These are phyloP conservation scores for Spathaspora sp. DNA, from an alignment of 1,139 yeast genomes.

Conservation along the genomic window DNA sequence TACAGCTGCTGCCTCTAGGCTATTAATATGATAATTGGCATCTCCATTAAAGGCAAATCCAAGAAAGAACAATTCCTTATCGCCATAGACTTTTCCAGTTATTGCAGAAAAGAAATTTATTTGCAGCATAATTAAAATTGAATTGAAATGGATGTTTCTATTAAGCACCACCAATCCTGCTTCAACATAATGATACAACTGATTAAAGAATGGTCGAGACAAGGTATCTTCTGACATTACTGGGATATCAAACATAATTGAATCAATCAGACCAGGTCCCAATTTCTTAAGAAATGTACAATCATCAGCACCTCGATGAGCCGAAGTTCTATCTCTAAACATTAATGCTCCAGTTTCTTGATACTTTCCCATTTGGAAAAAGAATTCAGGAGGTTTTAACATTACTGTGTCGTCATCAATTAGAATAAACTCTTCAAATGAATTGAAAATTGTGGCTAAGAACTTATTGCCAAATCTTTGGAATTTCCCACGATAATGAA, in stretches of 20 bases:
- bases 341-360: constrained; percentile 41
- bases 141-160: constrained; percentile 39
- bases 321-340: constrained; percentile 48
- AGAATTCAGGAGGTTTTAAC: constrained; percentile 32
- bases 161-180: constrained; percentile 51
- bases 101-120: constrained; percentile 41
- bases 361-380: constrained; percentile 40
- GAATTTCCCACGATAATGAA: constrained; percentile 27
- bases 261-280: constrained; percentile 42
- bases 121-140: constrained; percentile 43
- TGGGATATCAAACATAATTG: constrained; percentile 30
- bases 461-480: constrained; percentile 49
- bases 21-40: constrained; percentile 50
- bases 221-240: constrained; percentile 32
- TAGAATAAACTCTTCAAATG: constrained; percentile 49
- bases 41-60: constrained; percentile 55
- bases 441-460: constrained; percentile 48
- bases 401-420: constrained; percentile 54
- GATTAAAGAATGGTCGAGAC: constrained; percentile 29
- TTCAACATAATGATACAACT: constrained; percentile 47
- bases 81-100: constrained; percentile 51
- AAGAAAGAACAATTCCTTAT: constrained; percentile 66
- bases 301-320: constrained; percentile 29
- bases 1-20: constrained; percentile 49
- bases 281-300: constrained; percentile 33